These are phyloP conservation scores for Porpolomopsis calyptriformis DNA, from an alignment of 768 basidiomycete species.

Conservation along the genomic window DNA sequence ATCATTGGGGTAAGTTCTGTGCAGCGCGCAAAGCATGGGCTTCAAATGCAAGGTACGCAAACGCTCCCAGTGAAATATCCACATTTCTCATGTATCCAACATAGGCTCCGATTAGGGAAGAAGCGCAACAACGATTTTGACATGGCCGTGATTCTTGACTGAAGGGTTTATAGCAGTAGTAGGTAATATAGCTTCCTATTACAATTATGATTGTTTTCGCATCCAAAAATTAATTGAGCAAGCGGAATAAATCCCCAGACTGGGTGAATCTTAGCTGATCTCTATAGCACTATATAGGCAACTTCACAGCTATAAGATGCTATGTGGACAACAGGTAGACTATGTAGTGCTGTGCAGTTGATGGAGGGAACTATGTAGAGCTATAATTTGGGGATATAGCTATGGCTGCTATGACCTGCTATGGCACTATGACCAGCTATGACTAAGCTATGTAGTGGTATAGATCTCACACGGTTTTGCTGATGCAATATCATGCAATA, in stretches of 20 bases:
- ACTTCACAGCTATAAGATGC: neutral
- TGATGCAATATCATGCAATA: no score
- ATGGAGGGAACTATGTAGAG: neutral
- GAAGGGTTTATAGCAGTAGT: no score
- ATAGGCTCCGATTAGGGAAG: neutral
- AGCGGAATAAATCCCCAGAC: no score
- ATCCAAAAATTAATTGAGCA: no score
- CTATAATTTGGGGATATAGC: neutral
- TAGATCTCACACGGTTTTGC: no score
- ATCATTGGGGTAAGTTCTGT: slow-evolving; percentile 2
- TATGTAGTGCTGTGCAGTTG: neutral
- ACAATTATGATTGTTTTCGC: no score
- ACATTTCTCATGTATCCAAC: neutral
- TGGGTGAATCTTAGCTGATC: no score
- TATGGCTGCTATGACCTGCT: neutral
- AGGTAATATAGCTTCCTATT: no score
- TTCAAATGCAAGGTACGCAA: neutral
- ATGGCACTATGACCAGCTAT: neutral
- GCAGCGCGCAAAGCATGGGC: neutral
- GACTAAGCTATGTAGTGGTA: neutral
- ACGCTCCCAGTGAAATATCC: neutral
- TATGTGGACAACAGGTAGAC: neutral
- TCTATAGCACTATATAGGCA: neutral
- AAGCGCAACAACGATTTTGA: no score
- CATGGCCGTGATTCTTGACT: no score